Base-by-base conservation (phyloP, 148 eudicot species). In the Arctostaphylos glauca region DNA sequence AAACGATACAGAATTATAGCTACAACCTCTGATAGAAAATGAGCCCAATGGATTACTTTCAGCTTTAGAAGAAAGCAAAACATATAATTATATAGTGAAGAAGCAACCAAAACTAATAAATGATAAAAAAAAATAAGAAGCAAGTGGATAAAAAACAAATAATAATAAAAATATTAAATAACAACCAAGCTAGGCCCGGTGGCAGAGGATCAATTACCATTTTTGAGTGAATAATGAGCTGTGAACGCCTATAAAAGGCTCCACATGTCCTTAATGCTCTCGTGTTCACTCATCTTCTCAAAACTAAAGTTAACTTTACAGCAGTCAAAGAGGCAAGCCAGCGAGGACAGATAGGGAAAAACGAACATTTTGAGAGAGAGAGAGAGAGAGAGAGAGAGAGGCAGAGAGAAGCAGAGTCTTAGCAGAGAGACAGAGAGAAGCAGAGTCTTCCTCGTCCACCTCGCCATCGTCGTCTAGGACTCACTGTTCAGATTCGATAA, bases 201-300 rank as follows among this genome's bases (percentile, higher is more conserved):
- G 38, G 10, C 71, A 66, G 38, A n/a, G 71, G 25, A 66, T 66
- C 14, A 25, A 14, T 19, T 53, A 47, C 31, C 3, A 47, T 18
- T 71, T 44, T 44, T 16, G 9, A 5, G 19, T 60, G 25, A n/a
- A 60, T 0, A 43, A 12, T 66, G 71, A 7, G 74, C 74, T 70
- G 76, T 72, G 21, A 3, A 12, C 3, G 82, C 31, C 82, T 80
- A 80, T 80, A 80, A 81, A 81, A 52, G 0, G 76, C 18, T 48
- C 31, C 53, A 10, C 43, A 4, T 25, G 38, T 68, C 83, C 67
- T 5, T 9, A 5, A 38, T 19, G 3, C 43, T 70, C 76, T 81
- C 64, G 21, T 9, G 18, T 64, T 81, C 76, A 53, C 76, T 70
- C 62, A 38, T 71, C 48, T 38, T 1, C 44, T 10, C 3, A 3